Conservation (phyloP, 2,329 filamentous ascomycete genomes). For the Cladosporium oxysporum region DNA sequence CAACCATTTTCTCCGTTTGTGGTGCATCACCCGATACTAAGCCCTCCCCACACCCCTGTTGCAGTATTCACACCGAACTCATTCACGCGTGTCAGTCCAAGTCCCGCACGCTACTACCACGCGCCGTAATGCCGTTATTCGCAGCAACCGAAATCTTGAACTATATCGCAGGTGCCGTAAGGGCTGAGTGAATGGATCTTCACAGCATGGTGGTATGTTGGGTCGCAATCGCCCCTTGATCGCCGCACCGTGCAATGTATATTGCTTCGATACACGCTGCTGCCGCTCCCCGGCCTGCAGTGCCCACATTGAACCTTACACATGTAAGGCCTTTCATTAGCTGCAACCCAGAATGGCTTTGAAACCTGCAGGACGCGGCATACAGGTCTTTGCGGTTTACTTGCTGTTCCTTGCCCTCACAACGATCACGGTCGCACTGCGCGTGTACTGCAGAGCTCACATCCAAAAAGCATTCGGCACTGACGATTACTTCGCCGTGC, state of each 20-base stretch:
- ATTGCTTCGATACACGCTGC: neutral
- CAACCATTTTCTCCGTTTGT: neutral
- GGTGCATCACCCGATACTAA: neutral
- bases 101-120: neutral
- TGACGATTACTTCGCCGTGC: constrained; percentile 20
- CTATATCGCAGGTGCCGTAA: neutral
- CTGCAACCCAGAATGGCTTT: constrained; percentile 15
- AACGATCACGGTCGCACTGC: constrained; percentile 19
- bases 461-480: constrained; percentile 19
- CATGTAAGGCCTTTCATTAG: neutral
- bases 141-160: neutral
- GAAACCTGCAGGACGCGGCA: constrained; percentile 17
- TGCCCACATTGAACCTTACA: neutral
- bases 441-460: constrained; percentile 20
- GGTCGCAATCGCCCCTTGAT: neutral
- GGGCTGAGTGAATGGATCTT: neutral
- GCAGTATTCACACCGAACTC: neutral
- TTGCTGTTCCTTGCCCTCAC: constrained; percentile 21
- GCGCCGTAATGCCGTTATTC: neutral
- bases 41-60: neutral
- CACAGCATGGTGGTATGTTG: neutral
- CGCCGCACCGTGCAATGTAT: neutral
- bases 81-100: neutral
- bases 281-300: neutral
- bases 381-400: constrained; percentile 21